Percentiles rank a stretch among this genome's conserved stretches.
Conservation (phyloP, 23 red algal genomes). For the Gracilariopsis chorda region DNA sequence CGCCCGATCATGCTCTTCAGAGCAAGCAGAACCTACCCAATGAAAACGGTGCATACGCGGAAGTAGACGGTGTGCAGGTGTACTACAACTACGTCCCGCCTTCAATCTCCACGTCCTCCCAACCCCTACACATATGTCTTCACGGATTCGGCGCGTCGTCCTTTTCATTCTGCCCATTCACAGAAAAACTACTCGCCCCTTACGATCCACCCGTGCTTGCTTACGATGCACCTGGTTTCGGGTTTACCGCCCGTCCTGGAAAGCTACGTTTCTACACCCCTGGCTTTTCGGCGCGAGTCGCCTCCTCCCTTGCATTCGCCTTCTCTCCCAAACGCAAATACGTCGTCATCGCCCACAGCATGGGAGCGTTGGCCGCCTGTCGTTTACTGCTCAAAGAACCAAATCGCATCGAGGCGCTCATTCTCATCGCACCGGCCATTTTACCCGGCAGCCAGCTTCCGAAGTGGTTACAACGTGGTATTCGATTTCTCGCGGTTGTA, state of each 20-base stretch:
- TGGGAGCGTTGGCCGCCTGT: conserved; percentile 50
- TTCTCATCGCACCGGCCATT: conserved; percentile 65
- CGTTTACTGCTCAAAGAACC: background rate
- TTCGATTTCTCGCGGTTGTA: background rate
- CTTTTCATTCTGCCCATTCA: conserved; percentile 36
- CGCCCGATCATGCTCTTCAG: no score
- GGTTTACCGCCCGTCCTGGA: conserved; percentile 58
- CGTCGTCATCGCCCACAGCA: conserved; percentile 46
- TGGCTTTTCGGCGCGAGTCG: conserved; percentile 17
- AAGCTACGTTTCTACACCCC: conserved; percentile 42
- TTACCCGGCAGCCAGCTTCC: conserved; percentile 17
- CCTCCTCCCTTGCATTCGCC: background rate
- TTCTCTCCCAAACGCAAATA: background rate
- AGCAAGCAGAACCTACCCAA: background rate
- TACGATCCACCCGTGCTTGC: background rate
- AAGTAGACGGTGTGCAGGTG: conserved; percentile 36
- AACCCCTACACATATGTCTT: conserved; percentile 22
- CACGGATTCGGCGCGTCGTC: conserved; percentile 75
- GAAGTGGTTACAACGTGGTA: background rate
- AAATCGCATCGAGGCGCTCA: background rate
- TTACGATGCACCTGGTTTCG: conserved; percentile 65
- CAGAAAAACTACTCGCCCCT: background rate
- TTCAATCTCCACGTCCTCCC: background rate
- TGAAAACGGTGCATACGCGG: background rate
- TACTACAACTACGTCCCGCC: conserved; percentile 20